phyloP scores from a whole-genome alignment of 768 basidiomycete species.

The Mycena metata region DNA sequence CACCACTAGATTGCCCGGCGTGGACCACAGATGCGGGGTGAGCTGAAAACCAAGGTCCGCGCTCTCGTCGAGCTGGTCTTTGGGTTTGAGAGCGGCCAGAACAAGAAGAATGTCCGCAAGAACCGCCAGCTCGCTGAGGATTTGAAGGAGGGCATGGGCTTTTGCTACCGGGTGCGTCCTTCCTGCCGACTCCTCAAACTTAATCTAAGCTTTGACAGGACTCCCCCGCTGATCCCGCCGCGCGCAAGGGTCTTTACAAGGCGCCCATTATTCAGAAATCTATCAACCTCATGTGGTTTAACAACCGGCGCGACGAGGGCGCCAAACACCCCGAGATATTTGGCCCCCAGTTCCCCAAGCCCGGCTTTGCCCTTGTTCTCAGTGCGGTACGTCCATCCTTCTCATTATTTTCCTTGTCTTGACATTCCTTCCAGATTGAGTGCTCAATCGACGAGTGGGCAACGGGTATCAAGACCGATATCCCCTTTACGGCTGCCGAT shows the following conservation, averaged over 20 bases:
- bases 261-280: slow-evolving; percentile 41
- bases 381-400: slow-evolving; percentile 30
- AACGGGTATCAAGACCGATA: slow-evolving; percentile 12
- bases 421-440: not conserved
- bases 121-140: slow-evolving; percentile 41
- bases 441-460: slow-evolving; percentile 17
- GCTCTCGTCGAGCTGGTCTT: slow-evolving; percentile 38
- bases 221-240: no score
- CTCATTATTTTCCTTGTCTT: not conserved
- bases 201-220: no score
- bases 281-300: slow-evolving; percentile 45
- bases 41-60: slow-evolving; percentile 39
- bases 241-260: no score
- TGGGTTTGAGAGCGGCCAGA: slow-evolving; percentile 41
- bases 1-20: slow-evolving; percentile 37
- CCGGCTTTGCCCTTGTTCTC: slow-evolving; percentile 37
- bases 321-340: slow-evolving; percentile 40
- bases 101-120: slow-evolving; percentile 26
- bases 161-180: no score
- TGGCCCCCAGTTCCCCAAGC: slow-evolving; percentile 38
- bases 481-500: slow-evolving; percentile 33
- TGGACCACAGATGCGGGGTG: slow-evolving; percentile 40
- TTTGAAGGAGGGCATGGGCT: slow-evolving; percentile 37
- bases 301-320: slow-evolving; percentile 44
- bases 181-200: no score